A percentile compares a stretch with the other conserved stretches of the same genome.
These are phyloP conservation scores for Tylopilus sp. DNA, from an alignment of 768 basidiomycete species.

Conservation along the genomic window DNA sequence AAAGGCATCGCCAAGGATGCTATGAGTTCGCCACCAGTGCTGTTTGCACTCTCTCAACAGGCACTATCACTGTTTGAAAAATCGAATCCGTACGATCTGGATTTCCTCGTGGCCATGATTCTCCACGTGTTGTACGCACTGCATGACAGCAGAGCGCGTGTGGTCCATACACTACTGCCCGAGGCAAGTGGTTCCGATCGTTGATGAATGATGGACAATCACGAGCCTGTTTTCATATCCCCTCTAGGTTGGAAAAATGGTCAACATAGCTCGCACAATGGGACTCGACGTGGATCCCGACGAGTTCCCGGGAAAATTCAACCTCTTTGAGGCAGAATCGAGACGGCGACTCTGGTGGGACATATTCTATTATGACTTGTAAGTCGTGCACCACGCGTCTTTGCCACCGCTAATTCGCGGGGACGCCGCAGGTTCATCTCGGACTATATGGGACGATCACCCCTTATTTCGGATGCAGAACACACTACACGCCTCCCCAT, in stretches of 20 bases:
- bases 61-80: slow-evolving; percentile 42
- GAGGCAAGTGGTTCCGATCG: slow-evolving; percentile 29
- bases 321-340: slow-evolving; percentile 48
- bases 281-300: slow-evolving; percentile 61
- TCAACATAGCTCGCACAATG: slow-evolving; percentile 61
- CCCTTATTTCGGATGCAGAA: slow-evolving; percentile 53
- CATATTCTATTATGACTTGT: slow-evolving; percentile 75
- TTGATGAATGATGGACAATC: slow-evolving; percentile 23
- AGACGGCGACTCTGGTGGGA: slow-evolving; percentile 75
- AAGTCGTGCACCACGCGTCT: slow-evolving; percentile 28
- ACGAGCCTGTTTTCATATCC: slow-evolving; percentile 1
- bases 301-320: slow-evolving; percentile 45
- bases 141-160: slow-evolving; percentile 47
- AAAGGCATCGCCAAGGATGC: slow-evolving; percentile 30
- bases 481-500: slow-evolving; percentile 54
- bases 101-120: slow-evolving; percentile 57
- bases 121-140: slow-evolving; percentile 53
- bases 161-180: slow-evolving; percentile 32
- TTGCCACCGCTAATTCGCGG: slow-evolving; percentile 11
- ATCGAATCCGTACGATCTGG: slow-evolving; percentile 45
- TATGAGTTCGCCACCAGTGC: slow-evolving; percentile 32
- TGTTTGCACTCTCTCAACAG: slow-evolving; percentile 49
- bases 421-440: slow-evolving; percentile 55
- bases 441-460: slow-evolving; percentile 61
- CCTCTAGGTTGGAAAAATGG: slow-evolving; percentile 61